A percentile compares a stretch with the other conserved stretches of the same genome.
phyloP scores from a whole-genome alignment of 176 grass and related monocot genomes.

The Hordeum vulgare region DNA sequence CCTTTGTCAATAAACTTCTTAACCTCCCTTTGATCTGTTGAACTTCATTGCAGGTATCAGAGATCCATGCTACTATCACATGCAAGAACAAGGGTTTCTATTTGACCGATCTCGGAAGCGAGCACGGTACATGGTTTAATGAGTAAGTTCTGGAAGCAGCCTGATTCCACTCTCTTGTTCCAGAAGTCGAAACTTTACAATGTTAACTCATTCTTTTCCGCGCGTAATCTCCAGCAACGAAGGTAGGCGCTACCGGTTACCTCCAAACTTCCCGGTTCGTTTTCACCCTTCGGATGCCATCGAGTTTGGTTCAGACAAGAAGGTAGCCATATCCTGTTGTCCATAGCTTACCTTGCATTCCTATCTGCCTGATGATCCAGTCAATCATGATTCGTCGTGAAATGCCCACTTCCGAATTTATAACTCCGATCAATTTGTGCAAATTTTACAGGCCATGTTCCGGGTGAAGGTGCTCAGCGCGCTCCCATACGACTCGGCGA shows the following conservation, averaged over 20 bases:
- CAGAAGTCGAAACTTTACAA: background rate
- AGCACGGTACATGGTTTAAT: constrained; percentile 82
- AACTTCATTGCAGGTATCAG: constrained; percentile 53
- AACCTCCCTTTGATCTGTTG: constrained; percentile 9
- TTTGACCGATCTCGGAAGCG: constrained; percentile 68
- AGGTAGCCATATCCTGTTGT: constrained; percentile 33
- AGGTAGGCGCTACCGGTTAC: constrained; percentile 54
- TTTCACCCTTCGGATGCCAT: constrained; percentile 69
- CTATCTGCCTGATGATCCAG: background rate
- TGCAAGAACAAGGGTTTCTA: constrained; percentile 87
- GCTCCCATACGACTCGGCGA: constrained; percentile 45
- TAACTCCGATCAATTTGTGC: background rate
- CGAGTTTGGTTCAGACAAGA: constrained; percentile 86
- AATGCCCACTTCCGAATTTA: background rate
- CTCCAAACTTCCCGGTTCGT: constrained; percentile 76
- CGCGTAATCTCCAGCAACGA: constrained; percentile 59
- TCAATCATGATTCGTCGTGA: background rate
- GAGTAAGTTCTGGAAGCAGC: constrained; percentile 55
- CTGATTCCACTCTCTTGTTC: background rate
- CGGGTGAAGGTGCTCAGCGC: constrained; percentile 78
- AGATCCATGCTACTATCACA: constrained; percentile 71
- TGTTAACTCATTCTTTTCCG: constrained; percentile 8
- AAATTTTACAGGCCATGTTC: constrained; percentile 54
- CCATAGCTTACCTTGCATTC: background rate
- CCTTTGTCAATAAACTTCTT: background rate